Percentiles rank a stretch among this genome's conserved stretches.
Evolutionary conservation across 2,329 filamentous ascomycete genomes (phyloP).

Genomic region (Cytospora piceicola): DNA sequence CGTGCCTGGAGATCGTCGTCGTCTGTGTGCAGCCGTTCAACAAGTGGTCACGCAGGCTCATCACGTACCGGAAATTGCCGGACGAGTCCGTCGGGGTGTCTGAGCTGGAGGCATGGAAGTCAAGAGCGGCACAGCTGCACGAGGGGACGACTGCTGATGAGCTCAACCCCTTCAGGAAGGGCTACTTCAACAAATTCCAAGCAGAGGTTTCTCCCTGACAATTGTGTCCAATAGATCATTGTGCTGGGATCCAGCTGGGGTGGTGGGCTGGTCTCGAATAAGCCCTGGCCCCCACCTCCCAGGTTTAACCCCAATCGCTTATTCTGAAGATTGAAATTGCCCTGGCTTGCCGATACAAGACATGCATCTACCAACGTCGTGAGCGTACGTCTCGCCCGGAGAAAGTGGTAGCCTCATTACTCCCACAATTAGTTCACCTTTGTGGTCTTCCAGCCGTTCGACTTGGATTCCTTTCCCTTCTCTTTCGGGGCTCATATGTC

Average conservation of each 20-base stretch:
- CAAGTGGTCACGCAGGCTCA: slow-evolving; percentile 87
- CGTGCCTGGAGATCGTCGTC: slow-evolving; percentile 71
- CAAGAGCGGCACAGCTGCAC: slow-evolving; percentile 36
- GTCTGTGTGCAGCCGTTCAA: slow-evolving; percentile 88
- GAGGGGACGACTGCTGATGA: slow-evolving; percentile 59
- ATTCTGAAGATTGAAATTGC: neutral
- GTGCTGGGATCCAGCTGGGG: neutral
- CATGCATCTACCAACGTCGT: neutral
- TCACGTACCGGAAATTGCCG: slow-evolving; percentile 78
- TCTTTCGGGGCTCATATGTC: slow-evolving; percentile 1
- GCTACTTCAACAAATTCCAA: slow-evolving; percentile 62
- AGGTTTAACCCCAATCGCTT: neutral
- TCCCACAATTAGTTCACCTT: neutral
- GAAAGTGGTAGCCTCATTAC: neutral
- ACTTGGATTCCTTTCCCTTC: neutral
- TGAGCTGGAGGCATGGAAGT: slow-evolving; percentile 43
- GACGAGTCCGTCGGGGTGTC: slow-evolving; percentile 58
- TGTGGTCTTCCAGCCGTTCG: neutral
- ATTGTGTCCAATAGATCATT: neutral
- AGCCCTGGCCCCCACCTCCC: too few species aligned
- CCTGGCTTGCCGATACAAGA: neutral
- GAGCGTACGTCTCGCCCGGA: neutral
- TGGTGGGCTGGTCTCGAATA: neutral
- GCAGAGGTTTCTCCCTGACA: slow-evolving; percentile 32
- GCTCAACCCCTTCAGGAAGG: slow-evolving; percentile 62